These are phyloP conservation scores for Kwoniella europaea DNA, from an alignment of 768 basidiomycete species.

Conservation along the genomic window DNA sequence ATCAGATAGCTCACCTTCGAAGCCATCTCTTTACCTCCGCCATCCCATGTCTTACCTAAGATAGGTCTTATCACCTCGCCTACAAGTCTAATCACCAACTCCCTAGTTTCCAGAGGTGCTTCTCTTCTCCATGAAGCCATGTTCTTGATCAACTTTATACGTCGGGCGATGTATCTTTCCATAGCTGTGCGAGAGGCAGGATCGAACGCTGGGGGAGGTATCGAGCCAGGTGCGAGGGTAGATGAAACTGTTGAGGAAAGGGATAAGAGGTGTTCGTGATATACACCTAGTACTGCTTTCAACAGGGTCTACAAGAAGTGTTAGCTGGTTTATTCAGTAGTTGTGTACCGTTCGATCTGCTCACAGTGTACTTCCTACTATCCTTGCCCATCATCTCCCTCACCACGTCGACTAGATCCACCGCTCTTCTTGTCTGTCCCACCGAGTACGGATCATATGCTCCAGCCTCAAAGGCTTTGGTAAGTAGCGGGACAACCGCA, in stretches of 20 bases:
- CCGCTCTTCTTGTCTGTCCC: constrained; percentile 65
- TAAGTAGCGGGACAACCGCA: constrained; percentile 74
- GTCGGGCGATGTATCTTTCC: constrained; percentile 69
- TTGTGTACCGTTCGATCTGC: constrained; percentile 34
- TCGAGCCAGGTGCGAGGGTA: constrained; percentile 29
- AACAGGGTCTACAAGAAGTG: constrained; percentile 61
- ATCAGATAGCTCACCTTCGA: constrained; percentile 63
- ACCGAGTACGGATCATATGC: constrained; percentile 81
- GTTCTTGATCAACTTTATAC: constrained; percentile 75
- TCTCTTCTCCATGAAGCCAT: constrained; percentile 78
- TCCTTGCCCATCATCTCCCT: constrained; percentile 73
- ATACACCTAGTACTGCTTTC: constrained; percentile 62
- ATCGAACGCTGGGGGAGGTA: constrained; percentile 66
- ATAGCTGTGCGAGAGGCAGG: constrained; percentile 76
- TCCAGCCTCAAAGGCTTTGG: constrained; percentile 76
- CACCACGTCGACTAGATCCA: constrained; percentile 79
- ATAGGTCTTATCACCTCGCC: constrained; percentile 68
- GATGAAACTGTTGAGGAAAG: constrained; percentile 52
- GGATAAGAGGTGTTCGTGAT: constrained; percentile 63
- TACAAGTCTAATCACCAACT: constrained; percentile 66
- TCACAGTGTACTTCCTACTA: constrained; percentile 60
- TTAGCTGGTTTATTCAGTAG: constrained; percentile 8
- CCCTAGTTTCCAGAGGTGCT: constrained; percentile 66
- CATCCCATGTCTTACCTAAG: constrained; percentile 81
- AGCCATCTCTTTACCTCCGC: constrained; percentile 74